Base-by-base conservation (phyloP, 306 rosid species). In the Mucuna pruriens region DNA sequence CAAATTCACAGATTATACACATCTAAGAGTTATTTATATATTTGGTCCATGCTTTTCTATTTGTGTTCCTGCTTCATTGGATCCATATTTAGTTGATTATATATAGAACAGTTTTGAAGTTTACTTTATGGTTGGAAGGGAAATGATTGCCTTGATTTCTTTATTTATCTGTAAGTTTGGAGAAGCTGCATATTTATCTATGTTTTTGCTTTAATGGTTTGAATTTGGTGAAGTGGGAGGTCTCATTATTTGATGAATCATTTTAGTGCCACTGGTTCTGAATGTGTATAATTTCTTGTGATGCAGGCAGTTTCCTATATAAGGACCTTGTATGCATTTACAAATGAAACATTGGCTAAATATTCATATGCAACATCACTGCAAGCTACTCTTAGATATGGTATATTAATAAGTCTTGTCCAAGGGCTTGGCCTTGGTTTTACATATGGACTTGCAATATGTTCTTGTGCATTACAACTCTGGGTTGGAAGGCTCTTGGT, bases 361-460 rank as follows among this genome's bases (percentile, higher is more conserved):
- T 96, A 96, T 88, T 96, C 99, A 26, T 96, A 96, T 83, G 99
- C 99, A 58, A 92, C 99, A 11, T 96, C 99, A 16, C 91, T 96
- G 46, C 99, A 93, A 92, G 99, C 99, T 83, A 96, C 99, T 83
- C 89, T 96, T 61, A 89, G 98, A 87, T 96, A 96, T 90, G 99
- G 99, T 57, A 96, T 96, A 88, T 86, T 96, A 83, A 96, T 96
- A 75, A 96, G 99, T 86, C 97, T 96, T 69, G 99, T 93, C 80
- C 99, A 96, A 92, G 99, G 98, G 76, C 99, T 96, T 85, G 99
- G 99, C 39, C 98, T 96, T 84, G 99, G 99, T 82, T 96, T 96
- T 88, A 96, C 99, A 0, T 96, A 96, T 86, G 99, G 99, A 77
- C 98, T 96, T 84, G 99, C 99, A 71, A 96, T 96, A 77, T 96